These are phyloP conservation scores for Teunomyces funiuensis DNA, from an alignment of 805 yeast species.

Conservation along the genomic window DNA sequence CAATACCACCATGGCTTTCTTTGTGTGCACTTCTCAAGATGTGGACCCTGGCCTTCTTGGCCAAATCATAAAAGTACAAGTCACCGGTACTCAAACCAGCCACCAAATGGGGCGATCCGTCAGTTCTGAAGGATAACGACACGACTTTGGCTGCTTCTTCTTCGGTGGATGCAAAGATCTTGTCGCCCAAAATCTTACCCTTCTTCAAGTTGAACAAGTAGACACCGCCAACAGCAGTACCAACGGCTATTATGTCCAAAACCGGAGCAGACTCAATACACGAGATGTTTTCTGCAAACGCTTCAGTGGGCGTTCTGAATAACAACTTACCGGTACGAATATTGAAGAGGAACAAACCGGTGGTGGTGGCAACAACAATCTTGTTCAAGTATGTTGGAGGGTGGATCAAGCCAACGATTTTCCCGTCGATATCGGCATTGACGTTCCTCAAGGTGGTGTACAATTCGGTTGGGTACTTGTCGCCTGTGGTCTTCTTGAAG, in stretches of 20 bases:
- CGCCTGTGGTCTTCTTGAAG: constrained; percentile 48
- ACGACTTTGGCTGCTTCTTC: constrained; percentile 44
- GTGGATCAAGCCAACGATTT: constrained; percentile 68
- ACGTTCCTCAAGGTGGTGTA: constrained; percentile 61
- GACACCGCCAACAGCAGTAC: constrained; percentile 67
- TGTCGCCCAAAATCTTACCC: constrained; percentile 50
- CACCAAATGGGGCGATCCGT: constrained; percentile 80
- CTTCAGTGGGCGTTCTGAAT: constrained; percentile 49
- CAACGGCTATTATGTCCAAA: constrained; percentile 78
- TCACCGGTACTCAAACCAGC: constrained; percentile 81
- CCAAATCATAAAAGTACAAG: constrained; percentile 79
- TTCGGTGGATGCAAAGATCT: constrained; percentile 47
- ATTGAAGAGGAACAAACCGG: constrained; percentile 63
- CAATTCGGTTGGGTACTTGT: constrained; percentile 56
- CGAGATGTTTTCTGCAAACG: constrained; percentile 54
- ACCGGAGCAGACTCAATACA: constrained; percentile 84
- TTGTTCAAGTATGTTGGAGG: constrained; percentile 93
- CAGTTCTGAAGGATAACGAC: constrained; percentile 85
- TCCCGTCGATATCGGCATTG: constrained; percentile 63
- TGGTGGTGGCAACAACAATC: constrained; percentile 75
- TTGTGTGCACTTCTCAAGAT: constrained; percentile 69
- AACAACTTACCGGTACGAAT: constrained; percentile 74
- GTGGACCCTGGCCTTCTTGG: constrained; percentile 71
- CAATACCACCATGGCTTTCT: constrained; percentile 74
- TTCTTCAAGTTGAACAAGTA: constrained; percentile 65